Base-by-base conservation (phyloP, 2,329 filamentous ascomycete species). In the Colletotrichum sansevieriae region DNA sequence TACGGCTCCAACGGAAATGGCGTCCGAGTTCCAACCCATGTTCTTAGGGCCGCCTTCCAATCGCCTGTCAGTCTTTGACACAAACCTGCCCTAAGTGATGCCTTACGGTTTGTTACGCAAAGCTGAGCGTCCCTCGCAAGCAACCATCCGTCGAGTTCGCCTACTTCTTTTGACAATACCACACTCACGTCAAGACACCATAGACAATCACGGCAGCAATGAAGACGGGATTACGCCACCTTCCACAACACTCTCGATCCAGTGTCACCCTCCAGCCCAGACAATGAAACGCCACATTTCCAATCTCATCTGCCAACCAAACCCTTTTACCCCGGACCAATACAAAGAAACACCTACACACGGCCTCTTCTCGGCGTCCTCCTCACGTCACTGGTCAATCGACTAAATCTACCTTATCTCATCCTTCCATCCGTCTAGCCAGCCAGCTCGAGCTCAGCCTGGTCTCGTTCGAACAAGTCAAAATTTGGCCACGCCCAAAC, bases 1-100 rank as follows among this genome's bases (percentile, higher is more conserved):
- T 43, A 46, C 62, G 25, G 41, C 35, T 43, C 47, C 65, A 60
- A 29, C 65, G 60, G 60, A 60, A 47, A 59, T 12, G 41, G 43
- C n/a, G 47, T 35, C 54, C 65, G 61, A 52, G 9, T 55, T 47
- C 61, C 54, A 55, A 25, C 37, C 54, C 33, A 22, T 64, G 29
- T 33, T 25, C 2, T 18, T n/a, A 60, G 44, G 33, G 22, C 52
- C 49, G 49, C 33, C 2, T 35, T 5, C 58, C 58, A 52, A 29
- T 61, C 58, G 46, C 58, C 44, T 61, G 58, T 43, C 15, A 61
- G 25, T 35, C 29, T 15, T 20, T 51, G 43, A 18, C 56, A 39
- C 18, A 25, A 43, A 43, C 56, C 43, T 59, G 43, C 25, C 56
- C 33, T 37, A 35, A 59, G 3, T 25, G n/a, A 59, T 59, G 9